A percentile compares a stretch with the other conserved stretches of the same genome.
Evolutionary conservation across 2,329 filamentous ascomycete species (phyloP).

Genomic region (Teratosphaeriaceae sp.): DNA sequence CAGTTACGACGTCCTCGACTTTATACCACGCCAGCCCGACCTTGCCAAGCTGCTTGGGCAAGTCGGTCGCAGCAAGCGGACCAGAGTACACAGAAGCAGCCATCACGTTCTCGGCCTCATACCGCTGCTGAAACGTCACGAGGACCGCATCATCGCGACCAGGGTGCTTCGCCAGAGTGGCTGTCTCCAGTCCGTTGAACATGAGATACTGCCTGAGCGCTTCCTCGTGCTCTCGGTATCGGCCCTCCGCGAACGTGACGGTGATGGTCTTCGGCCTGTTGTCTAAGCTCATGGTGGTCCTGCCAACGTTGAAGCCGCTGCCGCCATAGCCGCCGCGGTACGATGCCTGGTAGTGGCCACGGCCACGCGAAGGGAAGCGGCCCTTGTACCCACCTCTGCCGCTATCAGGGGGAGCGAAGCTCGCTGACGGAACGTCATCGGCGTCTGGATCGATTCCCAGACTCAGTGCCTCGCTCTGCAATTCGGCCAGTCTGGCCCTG

Average conservation of each 20-base stretch:
- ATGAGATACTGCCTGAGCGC: conserved; percentile 60
- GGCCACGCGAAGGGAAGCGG: conserved; percentile 15
- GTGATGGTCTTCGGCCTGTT: conserved; percentile 66
- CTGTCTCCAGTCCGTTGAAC: conserved; percentile 31
- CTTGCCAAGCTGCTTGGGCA: conserved; percentile 44
- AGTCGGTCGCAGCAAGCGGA: conserved; percentile 4
- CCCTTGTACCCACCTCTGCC: conserved; percentile 12
- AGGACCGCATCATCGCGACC: conserved; percentile 33
- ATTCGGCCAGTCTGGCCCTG: conserved; percentile 63
- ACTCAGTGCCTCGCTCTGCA: conserved; percentile 65
- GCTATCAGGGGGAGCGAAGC: conserved; percentile 20
- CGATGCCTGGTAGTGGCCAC: conserved; percentile 38
- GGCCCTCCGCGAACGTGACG: conserved; percentile 46
- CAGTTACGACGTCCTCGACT: not conserved
- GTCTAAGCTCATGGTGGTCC: conserved; percentile 57
- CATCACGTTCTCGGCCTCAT: conserved; percentile 56
- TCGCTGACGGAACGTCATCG: conserved; percentile 34
- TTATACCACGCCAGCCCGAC: conserved; percentile 58
- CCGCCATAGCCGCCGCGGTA: conserved; percentile 39
- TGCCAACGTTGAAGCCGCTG: conserved; percentile 41
- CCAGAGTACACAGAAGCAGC: conserved; percentile 11
- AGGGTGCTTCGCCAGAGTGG: conserved; percentile 33
- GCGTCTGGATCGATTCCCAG: conserved; percentile 60
- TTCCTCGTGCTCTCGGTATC: conserved; percentile 63
- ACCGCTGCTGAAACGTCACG: conserved; percentile 39